These are phyloP conservation scores for Syzygium aqueum DNA, from an alignment of 345 rosid species.

Conservation along the genomic window DNA sequence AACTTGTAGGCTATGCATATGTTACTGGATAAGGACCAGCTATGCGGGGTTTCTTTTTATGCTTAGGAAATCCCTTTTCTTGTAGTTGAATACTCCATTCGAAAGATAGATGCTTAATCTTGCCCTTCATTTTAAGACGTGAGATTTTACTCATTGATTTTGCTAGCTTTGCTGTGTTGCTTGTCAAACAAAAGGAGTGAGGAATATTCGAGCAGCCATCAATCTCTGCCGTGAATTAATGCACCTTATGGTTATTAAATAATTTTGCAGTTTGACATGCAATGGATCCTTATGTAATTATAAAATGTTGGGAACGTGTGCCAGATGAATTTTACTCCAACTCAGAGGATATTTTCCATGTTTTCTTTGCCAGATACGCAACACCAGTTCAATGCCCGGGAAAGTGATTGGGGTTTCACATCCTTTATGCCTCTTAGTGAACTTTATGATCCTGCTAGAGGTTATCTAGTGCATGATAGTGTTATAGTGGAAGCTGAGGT, in stretches of 20 bases:
- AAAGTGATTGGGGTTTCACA: constrained; percentile 95
- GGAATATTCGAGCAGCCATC: not conserved
- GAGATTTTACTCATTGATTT: not conserved
- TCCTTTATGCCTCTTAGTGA: constrained; percentile 92
- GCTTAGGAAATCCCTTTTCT: not conserved
- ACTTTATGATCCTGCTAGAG: constrained; percentile 80
- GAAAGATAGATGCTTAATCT: not conserved
- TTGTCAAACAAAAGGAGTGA: not conserved
- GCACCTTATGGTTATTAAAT: not conserved
- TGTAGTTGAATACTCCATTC: not conserved
- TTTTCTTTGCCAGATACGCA: constrained; percentile 56
- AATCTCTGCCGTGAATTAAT: not conserved
- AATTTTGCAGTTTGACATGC: not conserved
- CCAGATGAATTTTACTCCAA: not conserved
- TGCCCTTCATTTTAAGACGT: not conserved
- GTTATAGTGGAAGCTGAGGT: constrained; percentile 86
- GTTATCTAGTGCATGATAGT: constrained; percentile 74
- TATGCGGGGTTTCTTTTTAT: not conserved
- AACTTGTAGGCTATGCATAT: not conserved
- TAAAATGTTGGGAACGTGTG: not conserved
- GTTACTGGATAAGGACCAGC: not conserved
- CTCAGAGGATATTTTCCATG: not conserved
- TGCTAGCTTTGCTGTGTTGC: not conserved
- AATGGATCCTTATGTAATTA: not conserved
- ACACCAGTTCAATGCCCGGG: constrained; percentile 87